These are phyloP conservation scores for Lasiodiplodia theobromae DNA, from an alignment of 2,329 filamentous ascomycete genomes.

Conservation along the genomic window DNA sequence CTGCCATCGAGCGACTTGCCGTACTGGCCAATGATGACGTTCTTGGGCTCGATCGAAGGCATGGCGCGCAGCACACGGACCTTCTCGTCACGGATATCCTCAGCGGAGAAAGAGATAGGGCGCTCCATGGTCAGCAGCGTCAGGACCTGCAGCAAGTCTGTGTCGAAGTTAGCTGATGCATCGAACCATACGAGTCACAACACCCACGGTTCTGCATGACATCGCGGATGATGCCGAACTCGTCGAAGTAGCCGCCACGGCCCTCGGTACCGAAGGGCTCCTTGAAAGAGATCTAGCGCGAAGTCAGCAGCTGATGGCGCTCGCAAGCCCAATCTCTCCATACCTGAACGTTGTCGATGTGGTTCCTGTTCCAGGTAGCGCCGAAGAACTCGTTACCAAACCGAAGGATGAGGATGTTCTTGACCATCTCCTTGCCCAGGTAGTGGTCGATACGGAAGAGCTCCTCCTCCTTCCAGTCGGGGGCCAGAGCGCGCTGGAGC, in stretches of 20 bases:
- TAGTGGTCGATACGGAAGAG: constrained; percentile 99
- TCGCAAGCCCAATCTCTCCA: constrained; percentile 43
- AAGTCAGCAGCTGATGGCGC: background rate
- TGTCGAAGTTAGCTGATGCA: constrained; percentile 21
- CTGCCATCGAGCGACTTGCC: constrained; percentile 93
- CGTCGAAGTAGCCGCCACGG: constrained; percentile 97
- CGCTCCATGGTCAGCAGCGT: constrained; percentile 98
- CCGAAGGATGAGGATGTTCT: constrained; percentile 97
- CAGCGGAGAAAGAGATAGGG: constrained; percentile 95
- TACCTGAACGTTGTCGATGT: constrained; percentile 86
- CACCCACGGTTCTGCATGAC: constrained; percentile 94
- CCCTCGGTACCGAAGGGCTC: constrained; percentile 99
- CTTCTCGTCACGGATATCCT: constrained; percentile 99
- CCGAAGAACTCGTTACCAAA: constrained; percentile 99
- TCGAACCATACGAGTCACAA: background rate
- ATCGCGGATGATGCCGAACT: constrained; percentile 99
- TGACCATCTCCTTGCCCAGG: constrained; percentile 99
- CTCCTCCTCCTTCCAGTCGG: constrained; percentile 98
- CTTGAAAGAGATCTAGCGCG: constrained; percentile 85
- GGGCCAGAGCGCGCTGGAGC: constrained; percentile 91
- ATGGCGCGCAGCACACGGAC: constrained; percentile 94
- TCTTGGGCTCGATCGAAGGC: constrained; percentile 95
- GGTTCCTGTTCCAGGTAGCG: constrained; percentile 98
- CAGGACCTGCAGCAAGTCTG: constrained; percentile 89
- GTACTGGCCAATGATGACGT: constrained; percentile 99